Evolutionary conservation across 257 asterid genomes (phyloP).

Genomic region (Primulina eburnea): DNA sequence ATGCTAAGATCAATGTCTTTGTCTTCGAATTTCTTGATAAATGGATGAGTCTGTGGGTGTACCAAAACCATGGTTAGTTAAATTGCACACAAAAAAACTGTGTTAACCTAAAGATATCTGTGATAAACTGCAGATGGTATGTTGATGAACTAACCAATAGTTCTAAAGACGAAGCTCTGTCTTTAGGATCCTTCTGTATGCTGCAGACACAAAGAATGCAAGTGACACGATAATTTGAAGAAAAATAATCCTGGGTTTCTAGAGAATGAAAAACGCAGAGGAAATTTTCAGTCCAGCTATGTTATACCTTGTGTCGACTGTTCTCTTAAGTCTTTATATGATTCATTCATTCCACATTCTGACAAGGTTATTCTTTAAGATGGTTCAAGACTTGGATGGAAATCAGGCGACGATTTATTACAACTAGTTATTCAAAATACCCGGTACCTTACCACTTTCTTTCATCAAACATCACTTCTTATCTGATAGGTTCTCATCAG

Average conservation of each 20-base stretch:
- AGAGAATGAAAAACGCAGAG: neutral
- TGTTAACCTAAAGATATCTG: slow-evolving; percentile 11
- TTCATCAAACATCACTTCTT: neutral
- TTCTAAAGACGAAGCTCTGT: slow-evolving; percentile 78
- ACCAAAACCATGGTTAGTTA: neutral
- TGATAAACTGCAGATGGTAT: neutral
- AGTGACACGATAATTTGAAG: neutral
- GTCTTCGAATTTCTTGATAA: slow-evolving; percentile 92
- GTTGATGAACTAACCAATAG: slow-evolving; percentile 64
- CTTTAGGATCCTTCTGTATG: slow-evolving; percentile 90
- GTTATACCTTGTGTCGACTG: too few species aligned
- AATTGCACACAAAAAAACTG: neutral
- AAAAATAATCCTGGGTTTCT: neutral
- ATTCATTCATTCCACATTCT: too few species aligned
- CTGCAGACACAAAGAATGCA: slow-evolving; percentile 41
- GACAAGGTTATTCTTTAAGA: neutral
- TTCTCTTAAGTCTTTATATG: too few species aligned
- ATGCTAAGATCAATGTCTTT: slow-evolving; percentile 85
- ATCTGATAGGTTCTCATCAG: neutral
- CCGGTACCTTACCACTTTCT: neutral
- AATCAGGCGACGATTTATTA: neutral
- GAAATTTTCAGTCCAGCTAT: neutral
- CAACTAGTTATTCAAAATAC: neutral
- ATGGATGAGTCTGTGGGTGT: slow-evolving; percentile 34
- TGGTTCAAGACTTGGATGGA: neutral